These are phyloP conservation scores for Kazachstania taianensis DNA, from an alignment of 805 yeast genomes.

Conservation along the genomic window DNA sequence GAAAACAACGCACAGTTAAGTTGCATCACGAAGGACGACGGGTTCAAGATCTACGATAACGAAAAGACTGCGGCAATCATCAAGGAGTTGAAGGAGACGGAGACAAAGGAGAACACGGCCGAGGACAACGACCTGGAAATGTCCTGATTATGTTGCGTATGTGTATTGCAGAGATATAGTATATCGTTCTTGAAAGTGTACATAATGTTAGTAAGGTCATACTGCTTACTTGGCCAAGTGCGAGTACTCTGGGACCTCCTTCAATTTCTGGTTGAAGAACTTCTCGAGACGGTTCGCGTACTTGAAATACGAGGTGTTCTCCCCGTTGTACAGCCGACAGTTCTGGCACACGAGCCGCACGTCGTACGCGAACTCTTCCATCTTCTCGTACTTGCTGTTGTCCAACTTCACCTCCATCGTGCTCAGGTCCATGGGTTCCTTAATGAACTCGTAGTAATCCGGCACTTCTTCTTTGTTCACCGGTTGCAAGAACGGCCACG, in stretches of 20 bases:
- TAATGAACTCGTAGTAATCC: conserved; percentile 90
- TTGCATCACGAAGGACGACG: conserved; percentile 75
- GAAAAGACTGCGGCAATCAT: conserved; percentile 77
- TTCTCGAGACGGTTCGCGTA: conserved; percentile 92
- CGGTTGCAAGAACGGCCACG: conserved; percentile 96
- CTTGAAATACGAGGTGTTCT: conserved; percentile 88
- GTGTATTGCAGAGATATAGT: not conserved
- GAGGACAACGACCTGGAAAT: conserved; percentile 26
- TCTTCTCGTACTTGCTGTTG: conserved; percentile 78
- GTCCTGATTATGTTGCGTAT: conserved; percentile 11
- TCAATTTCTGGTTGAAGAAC: conserved; percentile 69
- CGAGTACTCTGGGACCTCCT: conserved; percentile 87
- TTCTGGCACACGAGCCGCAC: conserved; percentile 78
- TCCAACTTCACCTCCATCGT: conserved; percentile 93
- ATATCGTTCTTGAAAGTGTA: too few relatives aligned
- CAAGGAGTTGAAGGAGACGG: conserved; percentile 62
- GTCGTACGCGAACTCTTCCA: conserved; percentile 89
- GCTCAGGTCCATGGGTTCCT: conserved; percentile 95
- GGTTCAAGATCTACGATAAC: conserved; percentile 78
- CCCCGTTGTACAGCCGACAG: conserved; percentile 88
- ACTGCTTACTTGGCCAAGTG: conserved; percentile 69
- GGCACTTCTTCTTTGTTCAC: conserved; percentile 91
- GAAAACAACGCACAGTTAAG: conserved; percentile 93
- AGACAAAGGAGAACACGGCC: conserved; percentile 36
- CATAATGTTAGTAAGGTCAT: too few relatives aligned